phyloP scores from a whole-genome alignment of 1,139 yeast genomes.

The Lodderomyces margitis region DNA sequence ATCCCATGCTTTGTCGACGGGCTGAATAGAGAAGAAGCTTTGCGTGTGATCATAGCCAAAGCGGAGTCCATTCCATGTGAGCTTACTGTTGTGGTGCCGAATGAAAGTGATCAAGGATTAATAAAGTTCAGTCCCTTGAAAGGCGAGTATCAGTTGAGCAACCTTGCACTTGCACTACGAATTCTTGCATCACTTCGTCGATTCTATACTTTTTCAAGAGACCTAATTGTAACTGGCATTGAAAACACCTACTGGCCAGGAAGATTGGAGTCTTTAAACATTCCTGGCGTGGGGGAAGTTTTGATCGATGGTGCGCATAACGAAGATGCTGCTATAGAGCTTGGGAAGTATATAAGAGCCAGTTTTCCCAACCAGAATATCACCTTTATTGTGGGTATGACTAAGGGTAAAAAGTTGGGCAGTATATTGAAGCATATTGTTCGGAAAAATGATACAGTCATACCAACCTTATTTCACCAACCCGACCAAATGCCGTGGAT shows the following conservation, averaged over 20 bases:
- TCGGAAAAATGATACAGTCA: conserved; percentile 49
- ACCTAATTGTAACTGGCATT: conserved; percentile 51
- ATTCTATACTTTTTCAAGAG: conserved; percentile 23
- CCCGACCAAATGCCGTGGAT: conserved; percentile 98
- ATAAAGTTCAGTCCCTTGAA: conserved; percentile 50
- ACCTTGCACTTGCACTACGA: conserved; percentile 67
- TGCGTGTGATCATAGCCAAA: conserved; percentile 37
- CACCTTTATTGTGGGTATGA: conserved; percentile 69
- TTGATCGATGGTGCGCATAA: conserved; percentile 94
- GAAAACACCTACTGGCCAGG: conserved; percentile 57
- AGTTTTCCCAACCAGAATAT: conserved; percentile 28
- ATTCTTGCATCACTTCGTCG: conserved; percentile 27
- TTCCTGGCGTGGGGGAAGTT: conserved; percentile 27
- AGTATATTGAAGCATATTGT: conserved; percentile 54
- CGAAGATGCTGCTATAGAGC: conserved; percentile 72
- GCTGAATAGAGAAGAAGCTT: conserved; percentile 50
- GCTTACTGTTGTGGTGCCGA: conserved; percentile 20
- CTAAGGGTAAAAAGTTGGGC: conserved; percentile 65
- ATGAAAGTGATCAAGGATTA: conserved; percentile 14
- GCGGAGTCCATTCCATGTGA: conserved; percentile 21
- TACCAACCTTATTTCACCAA: conserved; percentile 59
- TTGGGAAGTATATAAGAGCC: conserved; percentile 37
- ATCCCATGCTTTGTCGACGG: conserved; percentile 74
- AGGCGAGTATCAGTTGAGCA: conserved; percentile 72
- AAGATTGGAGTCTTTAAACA: conserved; percentile 49